Base-by-base conservation (phyloP, 306 rosid species). In the Ochetophila trinervis region DNA sequence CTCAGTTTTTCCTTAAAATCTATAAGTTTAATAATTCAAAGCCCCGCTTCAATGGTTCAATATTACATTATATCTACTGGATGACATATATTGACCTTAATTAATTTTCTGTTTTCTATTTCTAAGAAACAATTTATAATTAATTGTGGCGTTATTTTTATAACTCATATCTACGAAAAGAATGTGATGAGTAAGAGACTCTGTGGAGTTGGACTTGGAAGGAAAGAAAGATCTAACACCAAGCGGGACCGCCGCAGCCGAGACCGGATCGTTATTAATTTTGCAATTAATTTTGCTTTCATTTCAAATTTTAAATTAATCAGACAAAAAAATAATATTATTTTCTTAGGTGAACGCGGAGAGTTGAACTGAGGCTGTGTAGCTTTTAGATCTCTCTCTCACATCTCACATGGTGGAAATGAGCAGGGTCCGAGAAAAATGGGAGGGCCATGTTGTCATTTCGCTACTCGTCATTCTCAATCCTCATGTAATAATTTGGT, bases 211-310 rank as follows among this genome's bases (percentile, higher is more conserved):
- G 36, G 48, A 16, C 6, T 5, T 51, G 65, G 27, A 16, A 42
- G 21, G 37, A 40, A 64, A 44, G 63, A 19, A 68, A 64, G 73
- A 83, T 80, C 75, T 59, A 74, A 44, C 30, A 27, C 13, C 13
- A 42, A 63, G 73, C 87, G 91, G 69, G 50, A 65, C 86, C 86
- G 69, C 30, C 94, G 91, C 87, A 86, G 78, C 48, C 80, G 66
- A 74, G 74, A 69, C 5, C 69, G 94, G 96, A 86, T 88, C 94
- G 60, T 76, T 65, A 74, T 79, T 81, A 66, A 81, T 82, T 62
- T 14, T 24, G 40, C 70, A 58, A 50, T 48, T 57, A 3, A 53
- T 73, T 47, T 8, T 20, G 48, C 51, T 22, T 20, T 37, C 19
- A 27, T 45, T 52, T 40, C 32, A 27, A 27, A 1, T 40, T 40